Evolutionary conservation across 306 rosid species (phyloP), one percentile per base, ranked within the genome.

Genomic region (Urtica urens): DNA sequence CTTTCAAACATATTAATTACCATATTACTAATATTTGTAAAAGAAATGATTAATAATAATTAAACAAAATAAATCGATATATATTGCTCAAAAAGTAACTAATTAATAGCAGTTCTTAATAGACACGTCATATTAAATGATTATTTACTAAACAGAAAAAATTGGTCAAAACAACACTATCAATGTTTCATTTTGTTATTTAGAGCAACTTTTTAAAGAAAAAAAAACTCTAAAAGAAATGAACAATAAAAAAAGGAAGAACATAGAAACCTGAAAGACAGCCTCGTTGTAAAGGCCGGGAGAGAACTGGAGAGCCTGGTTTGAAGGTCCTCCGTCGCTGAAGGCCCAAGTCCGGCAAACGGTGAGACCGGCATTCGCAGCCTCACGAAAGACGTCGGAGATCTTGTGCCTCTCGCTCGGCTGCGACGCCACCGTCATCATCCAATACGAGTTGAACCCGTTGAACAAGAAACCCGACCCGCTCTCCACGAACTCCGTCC

Each of bases 281-380:
- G 7, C 38, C 57, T 76, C 83, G 46, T 80, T 62, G 37, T 76
- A 80, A 18, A 69, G 13, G 6, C 83, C 65, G 16, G 76, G 74
- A 0, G 80, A 72, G 12, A 51, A 38, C 58, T 70, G 83, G 3
- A 76, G 69, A 4, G 83, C 45, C 46, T 54, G 67, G n/a, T n/a
- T n/a, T n/a, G n/a, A n/a, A 49, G 67, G 12, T 10, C 64, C 71
- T 37, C 83, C 88, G 35, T 80, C 88, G 34, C 51, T 72, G 26
- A 69, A 80, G 2, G 72, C 88, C 88, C 80, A 76, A 2, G 80
- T 64, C 10, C 83, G 64, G 43, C 83, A 66, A 19, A 80, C 77
- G 0, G 58, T 62, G 10, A 80, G 79, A 44, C 81, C 88, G 0
- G 38, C 38, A 4, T 56, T 49, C 0, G 88, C 74, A 39, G 76